Evolutionary conservation across 2,329 filamentous ascomycete genomes (phyloP), one percentile per base, ranked within the genome.

Genomic region (Phyllosticta citribraziliensis): DNA sequence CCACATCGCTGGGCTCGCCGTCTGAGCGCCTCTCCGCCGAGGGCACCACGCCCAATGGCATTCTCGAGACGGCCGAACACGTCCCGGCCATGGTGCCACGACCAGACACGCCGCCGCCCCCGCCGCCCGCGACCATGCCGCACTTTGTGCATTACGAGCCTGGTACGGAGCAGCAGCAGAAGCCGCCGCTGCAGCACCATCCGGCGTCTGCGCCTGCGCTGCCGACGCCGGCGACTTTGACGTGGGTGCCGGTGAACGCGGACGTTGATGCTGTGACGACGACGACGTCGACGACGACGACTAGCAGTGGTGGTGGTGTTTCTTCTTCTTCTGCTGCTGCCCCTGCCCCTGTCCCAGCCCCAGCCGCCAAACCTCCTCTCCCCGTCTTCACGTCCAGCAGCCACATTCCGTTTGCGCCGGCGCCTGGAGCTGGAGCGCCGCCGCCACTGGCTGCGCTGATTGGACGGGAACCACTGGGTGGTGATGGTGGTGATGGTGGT

Each of bases 381-480:
- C 80, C 81, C 2, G 71, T 79, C 0, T 81, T 82, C 62, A 78
- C 76, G 19, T 73, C 80, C 1, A 69, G 67, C 35, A 67, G 72
- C 9, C 58, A 63, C 6, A 74, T 75, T 58, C 72, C 72, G 3
- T 75, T 74, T 61, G 72, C 50, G 12, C 59, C n/a, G 9, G 17
- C 47, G 35, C 27, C 53, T 19, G 52, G 20, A 47, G 52, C 5
- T 19, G 24, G 53, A 3, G 22, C 12, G n/a, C 40, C 14, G 40
- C 17, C 24, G 52, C 30, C 12, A 33, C 14, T 22, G 30, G 12
- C 20, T 5, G 52, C 2, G 35, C 30, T 22, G 35, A 35, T 52
- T 22, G 58, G 12, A n/a, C n/a, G 56, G 58, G 58, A 22, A 22
- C 22, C 22, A 3, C 22, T 22, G 22, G 2, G 22, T 22, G 22